Evolutionary conservation across 495 filamentous ascomycete genomes (phyloP), one percentile per base, ranked within the genome.

Genomic region (Zalerion maritima): DNA sequence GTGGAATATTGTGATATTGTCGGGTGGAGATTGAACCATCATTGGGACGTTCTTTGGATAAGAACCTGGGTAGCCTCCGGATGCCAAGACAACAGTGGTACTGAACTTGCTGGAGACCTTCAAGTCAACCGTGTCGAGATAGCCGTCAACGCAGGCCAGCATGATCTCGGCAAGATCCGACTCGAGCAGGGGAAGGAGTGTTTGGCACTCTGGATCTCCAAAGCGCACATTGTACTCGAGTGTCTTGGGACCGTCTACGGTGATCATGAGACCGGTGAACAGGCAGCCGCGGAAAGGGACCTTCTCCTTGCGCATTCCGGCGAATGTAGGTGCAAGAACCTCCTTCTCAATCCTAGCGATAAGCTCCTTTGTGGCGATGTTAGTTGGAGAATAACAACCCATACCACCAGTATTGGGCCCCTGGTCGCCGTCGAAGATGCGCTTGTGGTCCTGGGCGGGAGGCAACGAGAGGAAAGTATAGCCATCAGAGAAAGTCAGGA

Each of bases 171-270:
- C 87, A 35, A 97, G 59, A 57, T 97, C 87, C 20, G 78, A 81
- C 34, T 89, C 78, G 35, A 97, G 61, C 12, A 96, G 64, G 9
- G 84, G 78, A 5, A 97, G 62, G 5, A 94, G 65, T 7, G 83
- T 94, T 58, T 97, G 87, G 0, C 84, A 92, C 56, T 97, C 89
- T 12, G 89, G 89, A 41, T 97, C 87, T 18, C 89, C 89, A 38
- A 93, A 93, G 31, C 89, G 75, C 28, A 94, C 86, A 42, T 97
- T 97, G 58, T 97, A 97, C 54, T 97, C 89, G 16, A 97, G 69
- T 5, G 79, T 74, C 58, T 84, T 91, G 4, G 89, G 78, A 1
- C 89, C 89, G 37, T 68, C 56, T 42, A 74, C 69, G 24, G 86
- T 92, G 57, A 97, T 81, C 89, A 96, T 97, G 4, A 96, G 58